Conservation (phyloP, 2,329 filamentous ascomycete genomes). For the Cercospora brassicicola region DNA sequence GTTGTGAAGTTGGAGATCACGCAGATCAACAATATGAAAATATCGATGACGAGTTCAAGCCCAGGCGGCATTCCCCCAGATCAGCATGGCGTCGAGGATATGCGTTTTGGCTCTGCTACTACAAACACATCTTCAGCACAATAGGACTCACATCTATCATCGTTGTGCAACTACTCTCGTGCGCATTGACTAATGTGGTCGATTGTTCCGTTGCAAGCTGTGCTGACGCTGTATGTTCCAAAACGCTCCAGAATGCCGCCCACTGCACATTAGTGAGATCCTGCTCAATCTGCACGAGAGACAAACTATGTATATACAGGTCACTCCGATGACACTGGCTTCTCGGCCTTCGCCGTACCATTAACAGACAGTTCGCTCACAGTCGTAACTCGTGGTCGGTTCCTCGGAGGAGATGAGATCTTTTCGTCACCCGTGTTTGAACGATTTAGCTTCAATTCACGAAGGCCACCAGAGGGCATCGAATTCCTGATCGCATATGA, state of each 20-base stretch:
- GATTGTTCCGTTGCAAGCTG: neutral
- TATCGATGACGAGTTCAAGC: neutral
- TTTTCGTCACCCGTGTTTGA: conserved; percentile 11
- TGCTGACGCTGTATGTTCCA: neutral
- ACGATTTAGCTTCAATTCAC: conserved; percentile 9
- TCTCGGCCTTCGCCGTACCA: conserved; percentile 65
- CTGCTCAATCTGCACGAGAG: neutral
- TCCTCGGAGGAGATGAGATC: neutral
- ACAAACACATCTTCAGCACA: neutral
- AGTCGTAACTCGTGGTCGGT: neutral
- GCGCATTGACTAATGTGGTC: neutral
- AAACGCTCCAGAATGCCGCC: neutral
- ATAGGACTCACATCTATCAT: neutral
- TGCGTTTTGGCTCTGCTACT: neutral
- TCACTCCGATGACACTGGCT: conserved; percentile 66
- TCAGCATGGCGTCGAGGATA: neutral
- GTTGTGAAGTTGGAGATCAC: neutral
- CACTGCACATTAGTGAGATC: neutral
- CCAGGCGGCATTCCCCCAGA: neutral
- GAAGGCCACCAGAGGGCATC: conserved; percentile 5
- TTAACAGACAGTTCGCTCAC: neutral
- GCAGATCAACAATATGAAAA: neutral
- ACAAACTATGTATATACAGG: neutral
- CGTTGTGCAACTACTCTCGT: neutral
- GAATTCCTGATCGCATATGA: conserved; percentile 13